Evolutionary conservation across 2,329 filamentous ascomycete species (phyloP), one percentile per base, ranked within the genome.

Genomic region (Hypocrella siamensis): DNA sequence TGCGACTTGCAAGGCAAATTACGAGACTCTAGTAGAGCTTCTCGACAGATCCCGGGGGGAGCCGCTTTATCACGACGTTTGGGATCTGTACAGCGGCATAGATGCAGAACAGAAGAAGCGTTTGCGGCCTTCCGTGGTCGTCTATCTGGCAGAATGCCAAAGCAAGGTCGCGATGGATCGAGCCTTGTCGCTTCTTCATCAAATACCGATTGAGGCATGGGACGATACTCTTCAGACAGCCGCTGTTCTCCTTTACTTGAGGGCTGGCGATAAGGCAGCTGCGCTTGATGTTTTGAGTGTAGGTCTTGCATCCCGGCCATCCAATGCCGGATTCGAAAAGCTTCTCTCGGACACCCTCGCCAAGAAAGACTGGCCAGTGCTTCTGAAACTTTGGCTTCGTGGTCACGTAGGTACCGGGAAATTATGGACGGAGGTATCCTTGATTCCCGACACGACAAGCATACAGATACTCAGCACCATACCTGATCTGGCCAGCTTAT

Each of bases 141-240:
- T 48, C 2, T 60, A 61, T 29, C 52, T 71, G 8, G 49, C 60
- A 5, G 49, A 41, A 12, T 66, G 64, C 3, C 45, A 44, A 5
- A 54, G 57, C n/a, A 40, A 56, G 7, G 46, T 60, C 4, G 62
- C 69, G 30, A 57, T 56, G 2, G 53, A 53, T 42, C 58, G 63
- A 34, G 53, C 65, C n/a, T 45, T 55, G 4, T 52, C 60, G 3
- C 36, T 70, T 3, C 65, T 69, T 31, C 47, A 48, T 3, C 45
- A 54, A 19, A 43, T 64, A 3, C 42, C 52, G 1, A 22, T 40
- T 2, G 39, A 49, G 0, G 35, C 46, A 6, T 67, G 63, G 64
- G 53, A 56, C 12, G 46, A 59, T 10, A 42, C 49, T 3, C 35
- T 55, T 4, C 51, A 67, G 4, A 42, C 53, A 3, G 51, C 57